Base-by-base conservation (phyloP, 352 stramenopile genomes). In the Globisporangium paddicum region DNA sequence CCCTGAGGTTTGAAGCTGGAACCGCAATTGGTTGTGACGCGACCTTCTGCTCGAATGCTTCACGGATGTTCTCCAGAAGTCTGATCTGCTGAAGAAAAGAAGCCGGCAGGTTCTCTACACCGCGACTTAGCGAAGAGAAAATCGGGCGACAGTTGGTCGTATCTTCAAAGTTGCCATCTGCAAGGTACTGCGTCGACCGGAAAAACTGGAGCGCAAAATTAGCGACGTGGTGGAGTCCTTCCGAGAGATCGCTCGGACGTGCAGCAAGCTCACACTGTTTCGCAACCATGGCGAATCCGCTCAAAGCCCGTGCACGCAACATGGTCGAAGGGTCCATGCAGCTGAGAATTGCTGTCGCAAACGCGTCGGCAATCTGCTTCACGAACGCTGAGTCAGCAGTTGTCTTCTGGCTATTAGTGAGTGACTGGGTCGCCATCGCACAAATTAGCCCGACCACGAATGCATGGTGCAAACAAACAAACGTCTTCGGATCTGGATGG, bases 171-270 rank as follows among this genome's bases (percentile, higher is more conserved):
- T 67, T 79, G 5, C 81, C 64, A 25, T 60, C 62, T 9, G 77
- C 69, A 19, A 93, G 67, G 38, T 93, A 93, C 10, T 74, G 67
- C 6, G 79, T 82, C 1, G 69, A 73, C 38, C 78, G 73, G 30
- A 90, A 69, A 52, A 93, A 90, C 55, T 88, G 79, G n/a, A 90
- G 52, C 23, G 89, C 65, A 48, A 93, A 90, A 44, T 90, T 90
- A 1, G 79, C 78, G 30, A 90, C 72, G 53, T 92, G 83, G 50
- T 88, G 77, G 7, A 90, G 67, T 28, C 76, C 78, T 1, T 75
- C 64, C 2, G 82, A 93, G 44, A 90, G 58, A 63, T 88, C 81
- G n/a, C 38, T 63, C 30, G 77, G 64, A 46, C 78, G 74, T 28
- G 77, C 59, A 14, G 67, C 50, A 1, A 63, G 68, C 34, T 84